A percentile compares a stretch with the other conserved stretches of the same genome.
Conservation (phyloP, 768 basidiomycete species). For the Leccinum rimulosum region DNA sequence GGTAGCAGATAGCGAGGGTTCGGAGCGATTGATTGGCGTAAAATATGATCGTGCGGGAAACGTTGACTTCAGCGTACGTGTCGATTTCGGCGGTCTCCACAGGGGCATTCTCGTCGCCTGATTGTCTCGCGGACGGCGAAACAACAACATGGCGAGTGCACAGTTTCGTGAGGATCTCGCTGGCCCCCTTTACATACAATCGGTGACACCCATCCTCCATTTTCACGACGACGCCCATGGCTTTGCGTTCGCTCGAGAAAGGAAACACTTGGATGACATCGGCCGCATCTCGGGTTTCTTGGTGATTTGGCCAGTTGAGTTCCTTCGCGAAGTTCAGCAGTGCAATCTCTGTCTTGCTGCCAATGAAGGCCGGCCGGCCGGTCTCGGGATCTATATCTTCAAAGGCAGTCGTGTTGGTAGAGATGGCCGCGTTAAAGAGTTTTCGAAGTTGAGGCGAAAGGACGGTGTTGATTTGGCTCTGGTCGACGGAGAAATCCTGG, state of each 20-base stretch:
- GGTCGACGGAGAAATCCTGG: conserved; percentile 86
- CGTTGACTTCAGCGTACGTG: conserved; percentile 71
- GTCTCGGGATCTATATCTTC: conserved; percentile 70
- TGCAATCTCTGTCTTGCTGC: conserved; percentile 95
- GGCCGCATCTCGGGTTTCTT: conserved; percentile 56
- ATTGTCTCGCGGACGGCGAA: conserved; percentile 19
- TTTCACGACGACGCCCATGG: conserved; percentile 88
- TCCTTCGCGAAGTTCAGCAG: conserved; percentile 83
- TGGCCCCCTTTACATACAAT: conserved; percentile 88
- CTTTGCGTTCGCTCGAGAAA: conserved; percentile 90
- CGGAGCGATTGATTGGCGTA: conserved; percentile 96
- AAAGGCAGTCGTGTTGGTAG: conserved; percentile 94
- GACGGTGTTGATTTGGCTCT: conserved; percentile 59
- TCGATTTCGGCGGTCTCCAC: conserved; percentile 65
- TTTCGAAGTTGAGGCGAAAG: conserved; percentile 58
- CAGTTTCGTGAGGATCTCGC: conserved; percentile 83
- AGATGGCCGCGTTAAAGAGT: conserved; percentile 82
- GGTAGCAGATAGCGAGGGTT: conserved; percentile 92
- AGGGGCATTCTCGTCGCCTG: conserved; percentile 20
- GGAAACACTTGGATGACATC: conserved; percentile 84
- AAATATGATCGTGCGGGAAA: conserved; percentile 91
- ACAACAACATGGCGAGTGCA: conserved; percentile 77
- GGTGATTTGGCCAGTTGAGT: conserved; percentile 74
- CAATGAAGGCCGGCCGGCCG: conserved; percentile 66
- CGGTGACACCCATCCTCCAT: conserved; percentile 53